Percentiles rank a stretch among this genome's conserved stretches.
Conservation (phyloP, 345 rosid genomes). For the Cochlearia excelsa region DNA sequence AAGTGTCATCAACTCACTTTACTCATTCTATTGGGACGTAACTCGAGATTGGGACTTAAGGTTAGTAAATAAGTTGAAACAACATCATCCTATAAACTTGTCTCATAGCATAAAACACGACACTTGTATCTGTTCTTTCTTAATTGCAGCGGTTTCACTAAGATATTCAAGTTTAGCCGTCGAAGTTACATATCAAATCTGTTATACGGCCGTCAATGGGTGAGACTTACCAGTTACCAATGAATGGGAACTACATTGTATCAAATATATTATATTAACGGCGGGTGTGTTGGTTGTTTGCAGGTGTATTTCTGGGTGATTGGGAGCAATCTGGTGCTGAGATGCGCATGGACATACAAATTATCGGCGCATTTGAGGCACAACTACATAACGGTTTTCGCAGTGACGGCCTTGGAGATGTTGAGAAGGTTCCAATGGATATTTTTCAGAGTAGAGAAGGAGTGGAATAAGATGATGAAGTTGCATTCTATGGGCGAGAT, state of each 20-base stretch:
- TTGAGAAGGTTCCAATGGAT: constrained; percentile 87
- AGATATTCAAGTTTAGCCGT: constrained; percentile 83
- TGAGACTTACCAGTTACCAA: constrained; percentile 33
- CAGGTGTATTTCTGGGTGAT: constrained; percentile 93
- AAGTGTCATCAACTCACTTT: constrained; percentile 77
- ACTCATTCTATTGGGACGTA: constrained; percentile 97
- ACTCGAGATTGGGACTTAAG: constrained; percentile 99
- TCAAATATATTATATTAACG: background rate
- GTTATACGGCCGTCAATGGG: constrained; percentile 81
- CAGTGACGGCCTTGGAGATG: constrained; percentile 67
- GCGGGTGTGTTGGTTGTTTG: constrained; percentile 10
- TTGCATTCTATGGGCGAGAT: constrained; percentile 53
- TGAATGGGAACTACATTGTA: background rate
- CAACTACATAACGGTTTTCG: constrained; percentile 73
- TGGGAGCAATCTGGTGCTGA: constrained; percentile 82
- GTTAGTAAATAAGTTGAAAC: constrained; percentile 35
- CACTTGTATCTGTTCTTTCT: constrained; percentile 1
- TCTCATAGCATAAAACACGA: background rate
- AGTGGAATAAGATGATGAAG: constrained; percentile 89
- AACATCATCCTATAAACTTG: background rate
- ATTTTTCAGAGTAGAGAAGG: constrained; percentile 96
- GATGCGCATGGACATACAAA: constrained; percentile 96
- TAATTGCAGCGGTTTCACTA: constrained; percentile 62
- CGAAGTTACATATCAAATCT: constrained; percentile 52
- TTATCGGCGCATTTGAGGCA: constrained; percentile 93